A percentile compares a stretch with the other conserved stretches of the same genome.
These are phyloP conservation scores for Purpureocillium takamizusanense DNA, from an alignment of 2,329 filamentous ascomycete species.

Conservation along the genomic window DNA sequence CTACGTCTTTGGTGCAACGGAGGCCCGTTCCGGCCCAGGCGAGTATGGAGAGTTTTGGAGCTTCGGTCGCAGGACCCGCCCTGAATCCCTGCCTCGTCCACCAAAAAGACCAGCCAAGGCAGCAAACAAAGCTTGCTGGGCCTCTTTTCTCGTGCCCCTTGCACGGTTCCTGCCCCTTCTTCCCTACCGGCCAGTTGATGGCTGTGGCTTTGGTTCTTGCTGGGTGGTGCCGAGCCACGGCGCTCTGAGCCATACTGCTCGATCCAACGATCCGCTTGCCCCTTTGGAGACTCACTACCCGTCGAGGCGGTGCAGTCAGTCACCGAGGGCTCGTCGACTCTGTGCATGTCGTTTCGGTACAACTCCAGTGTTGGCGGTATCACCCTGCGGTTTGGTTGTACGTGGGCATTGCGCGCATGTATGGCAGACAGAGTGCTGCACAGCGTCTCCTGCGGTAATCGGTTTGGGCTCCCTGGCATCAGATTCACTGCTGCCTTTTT, in stretches of 20 bases:
- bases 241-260: too few species aligned
- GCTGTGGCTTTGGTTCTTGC: too few species aligned
- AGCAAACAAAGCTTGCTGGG: background rate
- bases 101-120: too few species aligned
- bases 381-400: constrained; percentile 21
- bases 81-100: too few species aligned
- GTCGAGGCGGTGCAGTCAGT: constrained; percentile 4
- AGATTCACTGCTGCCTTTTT: constrained; percentile 9
- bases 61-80: too few species aligned
- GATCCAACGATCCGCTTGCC: constrained; percentile 1
- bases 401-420: constrained; percentile 18
- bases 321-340: constrained; percentile 6
- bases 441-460: constrained; percentile 23
- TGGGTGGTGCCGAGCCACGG: too few species aligned
- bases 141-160: background rate
- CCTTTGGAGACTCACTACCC: constrained; percentile 3
- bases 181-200: too few species aligned
- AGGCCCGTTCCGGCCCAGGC: background rate
- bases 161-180: background rate
- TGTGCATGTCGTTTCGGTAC: constrained; percentile 21
- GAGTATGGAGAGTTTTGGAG: background rate
- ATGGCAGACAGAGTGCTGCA: constrained; percentile 25
- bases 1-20: too few species aligned
- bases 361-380: constrained; percentile 36
- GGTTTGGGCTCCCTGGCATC: constrained; percentile 3